These are phyloP conservation scores for Paramecium sonneborni DNA, from an alignment of 73 alveolate genomes.

Conservation along the genomic window DNA sequence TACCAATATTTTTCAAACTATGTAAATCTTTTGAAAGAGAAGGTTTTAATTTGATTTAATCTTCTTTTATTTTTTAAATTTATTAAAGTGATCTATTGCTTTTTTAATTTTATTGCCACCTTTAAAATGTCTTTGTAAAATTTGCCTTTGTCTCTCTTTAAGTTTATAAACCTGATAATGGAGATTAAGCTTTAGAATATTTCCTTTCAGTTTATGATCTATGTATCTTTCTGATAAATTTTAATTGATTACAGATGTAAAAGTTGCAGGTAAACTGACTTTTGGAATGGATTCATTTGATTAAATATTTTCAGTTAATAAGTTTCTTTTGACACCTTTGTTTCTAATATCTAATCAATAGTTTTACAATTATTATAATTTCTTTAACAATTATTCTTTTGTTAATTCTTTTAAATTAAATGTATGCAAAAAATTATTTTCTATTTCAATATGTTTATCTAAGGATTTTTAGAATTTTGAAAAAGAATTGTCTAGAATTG, in stretches of 20 bases:
- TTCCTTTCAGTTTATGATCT: background rate
- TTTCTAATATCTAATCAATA: background rate
- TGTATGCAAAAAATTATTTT: background rate
- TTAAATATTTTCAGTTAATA: background rate
- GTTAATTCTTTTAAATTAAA: background rate
- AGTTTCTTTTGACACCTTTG: background rate
- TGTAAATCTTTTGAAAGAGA: background rate
- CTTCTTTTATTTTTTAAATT: background rate
- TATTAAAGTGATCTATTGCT: background rate
- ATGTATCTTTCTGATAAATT: background rate
- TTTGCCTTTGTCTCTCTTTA: background rate
- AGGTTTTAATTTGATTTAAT: background rate
- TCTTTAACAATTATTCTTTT: background rate
- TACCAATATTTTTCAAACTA: background rate
- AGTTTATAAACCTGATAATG: background rate
- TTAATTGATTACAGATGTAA: background rate
- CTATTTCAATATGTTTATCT: background rate
- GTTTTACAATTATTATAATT: background rate
- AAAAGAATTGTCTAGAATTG: background rate
- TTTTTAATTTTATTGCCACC: background rate
- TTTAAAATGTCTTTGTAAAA: background rate
- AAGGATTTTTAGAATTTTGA: background rate
- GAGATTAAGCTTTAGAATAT: background rate
- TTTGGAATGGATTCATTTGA: background rate
- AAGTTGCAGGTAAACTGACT: background rate